Evolutionary conservation across 257 asterid genomes (phyloP).

Genomic region (Jacaranda mimosifolia): DNA sequence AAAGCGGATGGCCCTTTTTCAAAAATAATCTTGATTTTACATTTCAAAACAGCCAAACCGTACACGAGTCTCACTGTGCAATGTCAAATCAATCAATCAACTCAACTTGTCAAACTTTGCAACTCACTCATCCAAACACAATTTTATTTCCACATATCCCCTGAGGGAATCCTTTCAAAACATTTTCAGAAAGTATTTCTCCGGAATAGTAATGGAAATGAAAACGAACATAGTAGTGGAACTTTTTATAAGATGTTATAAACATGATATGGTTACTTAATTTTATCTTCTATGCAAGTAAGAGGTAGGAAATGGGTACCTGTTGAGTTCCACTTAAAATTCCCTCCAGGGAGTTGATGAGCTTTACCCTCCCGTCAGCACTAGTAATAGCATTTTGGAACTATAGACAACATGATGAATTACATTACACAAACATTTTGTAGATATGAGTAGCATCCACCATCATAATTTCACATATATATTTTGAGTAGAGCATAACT

Average conservation of each 20-base stretch:
- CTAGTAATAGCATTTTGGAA: constrained; percentile 81
- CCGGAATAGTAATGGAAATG: background rate
- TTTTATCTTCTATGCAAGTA: background rate
- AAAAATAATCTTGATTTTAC: constrained; percentile 11
- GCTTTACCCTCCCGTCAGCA: constrained; percentile 69
- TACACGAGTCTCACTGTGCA: background rate
- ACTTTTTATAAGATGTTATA: constrained; percentile 1
- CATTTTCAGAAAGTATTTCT: background rate
- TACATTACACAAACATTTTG: constrained; percentile 1
- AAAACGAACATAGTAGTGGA: background rate
- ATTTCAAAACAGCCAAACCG: background rate
- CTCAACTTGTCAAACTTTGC: constrained; percentile 32
- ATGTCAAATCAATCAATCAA: constrained; percentile 15
- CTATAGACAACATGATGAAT: constrained; percentile 44
- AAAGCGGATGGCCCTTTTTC: too few species aligned
- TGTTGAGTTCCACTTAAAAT: constrained; percentile 72
- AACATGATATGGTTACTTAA: background rate
- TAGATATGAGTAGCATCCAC: constrained; percentile 18
- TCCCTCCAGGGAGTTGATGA: constrained; percentile 76
- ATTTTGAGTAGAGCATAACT: constrained; percentile 6
- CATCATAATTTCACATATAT: background rate
- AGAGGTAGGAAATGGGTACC: constrained; percentile 49
- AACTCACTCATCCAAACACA: background rate
- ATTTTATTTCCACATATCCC: background rate
- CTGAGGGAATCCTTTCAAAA: background rate